Base-by-base conservation (phyloP, 2,329 filamentous ascomycete species). In the Epicoccum nigrum region DNA sequence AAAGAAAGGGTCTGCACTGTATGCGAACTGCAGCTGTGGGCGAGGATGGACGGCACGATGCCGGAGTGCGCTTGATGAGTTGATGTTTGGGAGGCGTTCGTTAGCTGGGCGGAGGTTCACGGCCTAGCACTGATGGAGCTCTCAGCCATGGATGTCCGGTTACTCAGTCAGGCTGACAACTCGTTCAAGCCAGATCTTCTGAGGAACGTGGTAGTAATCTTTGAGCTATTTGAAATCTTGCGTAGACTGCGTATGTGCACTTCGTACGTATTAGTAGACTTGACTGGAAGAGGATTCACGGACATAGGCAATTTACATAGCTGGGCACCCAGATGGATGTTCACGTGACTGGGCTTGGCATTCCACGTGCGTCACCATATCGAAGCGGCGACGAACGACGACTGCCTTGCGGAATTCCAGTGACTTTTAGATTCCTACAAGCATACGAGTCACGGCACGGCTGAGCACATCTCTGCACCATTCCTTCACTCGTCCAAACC, bases 351-450 rank as follows among this genome's bases (percentile, higher is more conserved):
- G 6, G 4, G 32, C 38, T 49, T 38, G 6, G 23, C 11, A 27
- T 6, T 27, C 23, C 23, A 27, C 17, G 48, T 51, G 48, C 51
- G 23, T 27, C 23, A 27, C 23, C 23, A 27, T 11, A n/a, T 30
- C 28, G n/a, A 33, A 33, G 42, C 41, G 41, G 41, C 45, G 41
- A 41, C 16, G 30, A 34, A 35, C 38, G 51, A 51, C 45, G 37
- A 43, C 60, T 63, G 63, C 60, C 63, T 64, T 47, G 35, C 45
- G 28, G 19, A 42, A 37, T 64, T 64, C 58, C 60, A 66, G 59
- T 55, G 53, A 59, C 59, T 65, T 59, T 57, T 49, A 37, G 39
- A 20, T 38, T 21, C 48, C 28, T 35, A 27, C 41, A 41, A 28
- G 37, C 40, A 42, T 40, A 38, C 34, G n/a, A n/a, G n/a, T n/a